phyloP scores from a whole-genome alignment of 1,284 basidiomycete genomes.

The Leccinum variabile region DNA sequence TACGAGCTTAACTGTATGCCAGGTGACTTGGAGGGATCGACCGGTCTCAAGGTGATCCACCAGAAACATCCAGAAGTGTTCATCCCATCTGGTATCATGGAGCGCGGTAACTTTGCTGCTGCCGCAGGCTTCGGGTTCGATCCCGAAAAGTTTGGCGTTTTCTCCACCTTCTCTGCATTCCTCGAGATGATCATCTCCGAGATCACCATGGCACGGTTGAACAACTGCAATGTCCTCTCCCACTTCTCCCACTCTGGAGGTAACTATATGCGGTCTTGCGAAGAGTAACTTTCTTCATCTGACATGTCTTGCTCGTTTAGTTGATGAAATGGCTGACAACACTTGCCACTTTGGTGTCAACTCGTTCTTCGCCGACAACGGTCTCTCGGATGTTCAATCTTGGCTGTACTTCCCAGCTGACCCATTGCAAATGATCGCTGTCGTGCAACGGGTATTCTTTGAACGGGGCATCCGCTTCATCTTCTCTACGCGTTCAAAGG shows the following conservation, averaged over 20 bases:
- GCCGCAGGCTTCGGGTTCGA: constrained; percentile 85
- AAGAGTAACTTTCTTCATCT: neutral
- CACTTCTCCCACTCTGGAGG: constrained; percentile 89
- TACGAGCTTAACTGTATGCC: constrained; percentile 6
- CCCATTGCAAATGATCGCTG: constrained; percentile 73
- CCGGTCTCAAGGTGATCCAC: constrained; percentile 82
- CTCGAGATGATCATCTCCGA: constrained; percentile 87
- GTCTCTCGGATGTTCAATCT: constrained; percentile 73
- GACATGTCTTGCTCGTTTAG: constrained; percentile 31
- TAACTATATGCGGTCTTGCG: constrained; percentile 31
- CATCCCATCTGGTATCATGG: constrained; percentile 81
- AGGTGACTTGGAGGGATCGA: constrained; percentile 85
- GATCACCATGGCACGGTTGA: constrained; percentile 86
- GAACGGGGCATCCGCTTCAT: constrained; percentile 78
- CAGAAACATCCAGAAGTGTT: constrained; percentile 87
- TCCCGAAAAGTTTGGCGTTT: constrained; percentile 72
- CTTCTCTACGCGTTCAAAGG: constrained; percentile 85
- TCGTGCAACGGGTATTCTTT: constrained; percentile 78
- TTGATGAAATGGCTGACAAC: constrained; percentile 83
- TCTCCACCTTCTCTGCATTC: constrained; percentile 87
- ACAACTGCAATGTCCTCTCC: constrained; percentile 80
- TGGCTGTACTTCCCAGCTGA: constrained; percentile 87
- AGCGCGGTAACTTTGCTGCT: constrained; percentile 79
- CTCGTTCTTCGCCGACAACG: constrained; percentile 84
- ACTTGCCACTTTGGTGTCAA: constrained; percentile 84